A percentile compares a stretch with the other conserved stretches of the same genome.
These are phyloP conservation scores for Talaromyces funiculosus DNA, from an alignment of 2,329 filamentous ascomycete genomes.

Conservation along the genomic window DNA sequence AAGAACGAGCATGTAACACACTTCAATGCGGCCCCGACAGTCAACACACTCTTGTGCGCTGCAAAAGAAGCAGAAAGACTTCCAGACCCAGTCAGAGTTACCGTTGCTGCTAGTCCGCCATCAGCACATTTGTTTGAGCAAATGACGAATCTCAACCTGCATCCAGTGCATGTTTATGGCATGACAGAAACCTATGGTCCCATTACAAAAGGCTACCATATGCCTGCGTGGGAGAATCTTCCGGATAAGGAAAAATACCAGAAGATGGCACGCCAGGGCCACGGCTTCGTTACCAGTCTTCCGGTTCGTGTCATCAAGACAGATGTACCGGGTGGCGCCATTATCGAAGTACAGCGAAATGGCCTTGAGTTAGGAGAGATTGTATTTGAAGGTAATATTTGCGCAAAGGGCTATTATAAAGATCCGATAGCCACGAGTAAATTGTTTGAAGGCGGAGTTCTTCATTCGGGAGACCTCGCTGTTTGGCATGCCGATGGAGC, in stretches of 20 bases:
- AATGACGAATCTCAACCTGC: constrained; percentile 81
- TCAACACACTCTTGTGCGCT: constrained; percentile 87
- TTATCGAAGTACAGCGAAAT: constrained; percentile 63
- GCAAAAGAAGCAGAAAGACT: constrained; percentile 68
- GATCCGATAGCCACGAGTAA: constrained; percentile 79
- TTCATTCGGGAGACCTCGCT: constrained; percentile 87
- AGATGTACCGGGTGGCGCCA: constrained; percentile 60
- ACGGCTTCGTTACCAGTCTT: constrained; percentile 79
- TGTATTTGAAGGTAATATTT: constrained; percentile 86
- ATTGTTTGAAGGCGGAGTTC: constrained; percentile 77
- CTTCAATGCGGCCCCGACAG: constrained; percentile 92
- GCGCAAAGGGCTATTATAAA: constrained; percentile 85
- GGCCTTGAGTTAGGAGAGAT: constrained; percentile 77
- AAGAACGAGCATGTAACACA: constrained; percentile 86
- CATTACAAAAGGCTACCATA: constrained; percentile 85
- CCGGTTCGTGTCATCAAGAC: constrained; percentile 77
- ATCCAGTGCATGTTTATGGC: constrained; percentile 91
- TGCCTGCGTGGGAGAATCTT: constrained; percentile 77
- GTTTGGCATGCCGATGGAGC: constrained; percentile 90
- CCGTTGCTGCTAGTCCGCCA: constrained; percentile 86
- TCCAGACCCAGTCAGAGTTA: constrained; percentile 69
- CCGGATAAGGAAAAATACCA: constrained; percentile 71
- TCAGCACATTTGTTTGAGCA: constrained; percentile 86
- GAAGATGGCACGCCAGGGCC: constrained; percentile 89
- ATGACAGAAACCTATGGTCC: constrained; percentile 86